Conservation (phyloP, 2,329 filamentous ascomycete genomes). For the Hypomyces rosellus region DNA sequence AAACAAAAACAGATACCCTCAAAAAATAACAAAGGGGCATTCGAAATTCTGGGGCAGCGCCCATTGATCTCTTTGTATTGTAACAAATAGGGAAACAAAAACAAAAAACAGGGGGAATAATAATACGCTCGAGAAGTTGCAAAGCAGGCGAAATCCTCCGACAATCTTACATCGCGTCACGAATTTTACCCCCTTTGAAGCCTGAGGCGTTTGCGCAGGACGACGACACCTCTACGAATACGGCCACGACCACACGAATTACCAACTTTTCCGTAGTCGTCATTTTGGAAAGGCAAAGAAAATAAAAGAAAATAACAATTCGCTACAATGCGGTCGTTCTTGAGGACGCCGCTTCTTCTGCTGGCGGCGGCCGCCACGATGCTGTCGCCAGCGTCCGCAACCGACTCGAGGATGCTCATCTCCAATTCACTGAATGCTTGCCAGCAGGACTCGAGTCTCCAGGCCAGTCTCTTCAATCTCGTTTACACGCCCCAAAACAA, state of each 20-base stretch:
- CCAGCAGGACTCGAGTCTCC: constrained; percentile 77
- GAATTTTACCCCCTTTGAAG: not conserved
- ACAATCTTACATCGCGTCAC: not conserved
- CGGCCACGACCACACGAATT: not conserved
- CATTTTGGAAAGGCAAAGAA: no score
- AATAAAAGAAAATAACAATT: no score
- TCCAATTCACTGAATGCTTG: constrained; percentile 82
- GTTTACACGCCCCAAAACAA: constrained; percentile 69
- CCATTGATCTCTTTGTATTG: not conserved
- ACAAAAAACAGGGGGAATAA: no score
- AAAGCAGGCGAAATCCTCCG: not conserved
- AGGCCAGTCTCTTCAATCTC: constrained; percentile 83
- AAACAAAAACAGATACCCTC: not conserved
- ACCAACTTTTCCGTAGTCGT: not conserved
- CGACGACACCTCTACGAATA: not conserved
- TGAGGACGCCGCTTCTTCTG: constrained; percentile 38
- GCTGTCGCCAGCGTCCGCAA: constrained; percentile 47
- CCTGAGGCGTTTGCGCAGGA: not conserved
- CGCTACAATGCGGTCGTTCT: constrained; percentile 41
- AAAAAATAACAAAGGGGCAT: no score
- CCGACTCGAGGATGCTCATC: constrained; percentile 55
- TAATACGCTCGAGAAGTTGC: not conserved
- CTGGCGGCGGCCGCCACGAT: constrained; percentile 39
- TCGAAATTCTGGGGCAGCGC: not conserved
- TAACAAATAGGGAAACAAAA: not conserved